Conservation (phyloP, 106 monocot species). For the Agapanthus africanus region DNA sequence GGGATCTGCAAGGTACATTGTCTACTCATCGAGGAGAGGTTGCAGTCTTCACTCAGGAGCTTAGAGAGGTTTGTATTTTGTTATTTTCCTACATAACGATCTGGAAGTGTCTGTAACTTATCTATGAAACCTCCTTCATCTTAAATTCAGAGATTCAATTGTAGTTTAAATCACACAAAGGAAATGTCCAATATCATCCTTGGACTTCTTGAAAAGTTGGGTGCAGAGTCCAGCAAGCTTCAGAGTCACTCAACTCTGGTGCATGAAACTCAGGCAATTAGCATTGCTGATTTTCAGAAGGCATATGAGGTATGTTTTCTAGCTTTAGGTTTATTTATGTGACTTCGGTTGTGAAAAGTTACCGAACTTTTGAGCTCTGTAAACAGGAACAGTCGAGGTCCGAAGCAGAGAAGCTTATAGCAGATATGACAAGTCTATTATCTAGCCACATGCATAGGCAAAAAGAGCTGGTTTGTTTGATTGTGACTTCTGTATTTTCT, state of each 20-base stretch:
- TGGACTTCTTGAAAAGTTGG: slow-evolving; percentile 46
- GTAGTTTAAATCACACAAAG: slow-evolving; percentile 40
- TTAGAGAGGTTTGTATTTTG: slow-evolving; percentile 52
- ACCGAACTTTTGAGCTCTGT: slow-evolving; percentile 13
- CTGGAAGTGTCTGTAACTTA: neutral
- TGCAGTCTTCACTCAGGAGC: slow-evolving; percentile 57
- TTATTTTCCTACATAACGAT: neutral
- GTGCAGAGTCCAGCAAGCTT: slow-evolving; percentile 35
- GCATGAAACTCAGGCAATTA: slow-evolving; percentile 43
- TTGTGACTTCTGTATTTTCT: neutral
- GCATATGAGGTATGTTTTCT: slow-evolving; percentile 56
- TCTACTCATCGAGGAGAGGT: slow-evolving; percentile 55
- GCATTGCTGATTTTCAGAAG: slow-evolving; percentile 60
- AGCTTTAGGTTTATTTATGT: neutral
- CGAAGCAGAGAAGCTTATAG: slow-evolving; percentile 70
- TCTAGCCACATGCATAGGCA: slow-evolving; percentile 61
- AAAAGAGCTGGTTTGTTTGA: slow-evolving; percentile 58
- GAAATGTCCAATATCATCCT: slow-evolving; percentile 50
- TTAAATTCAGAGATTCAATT: slow-evolving; percentile 44
- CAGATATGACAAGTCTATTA: slow-evolving; percentile 50
- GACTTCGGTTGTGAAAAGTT: neutral
- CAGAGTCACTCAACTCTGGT: slow-evolving; percentile 32
- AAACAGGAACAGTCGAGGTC: slow-evolving; percentile 68
- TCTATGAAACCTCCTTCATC: neutral
- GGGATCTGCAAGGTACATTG: slow-evolving; percentile 49